Base-by-base conservation (phyloP, 2,329 filamentous ascomycete species). In the Ceratocystis cubensis region DNA sequence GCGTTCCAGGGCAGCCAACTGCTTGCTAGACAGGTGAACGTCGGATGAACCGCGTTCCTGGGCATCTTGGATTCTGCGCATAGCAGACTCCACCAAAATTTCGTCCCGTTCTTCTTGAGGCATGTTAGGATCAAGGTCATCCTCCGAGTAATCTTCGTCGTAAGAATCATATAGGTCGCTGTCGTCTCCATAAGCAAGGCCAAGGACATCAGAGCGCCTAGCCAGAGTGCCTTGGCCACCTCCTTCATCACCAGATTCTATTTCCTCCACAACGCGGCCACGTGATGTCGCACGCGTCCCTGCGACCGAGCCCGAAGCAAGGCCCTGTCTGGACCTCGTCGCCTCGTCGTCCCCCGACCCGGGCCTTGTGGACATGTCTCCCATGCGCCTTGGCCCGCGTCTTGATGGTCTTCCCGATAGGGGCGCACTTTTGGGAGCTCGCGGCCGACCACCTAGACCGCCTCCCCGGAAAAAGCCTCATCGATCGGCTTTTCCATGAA, bases 391-490 rank as follows among this genome's bases (percentile, higher is more conserved):
- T 82, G 84, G 82, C 79, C 82, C 85, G 83, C 86, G 88, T 88
- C 90, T 88, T 84, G 90, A 66, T 68, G 91, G 91, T 96, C 93
- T 96, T 96, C 92, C 93, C 93, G 89, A 92, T 85, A 82, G 87
- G 89, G 92, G 91, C 91, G 88, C 87, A 83, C 78, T 80, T 86
- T 87, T 82, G 84, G 92, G 93, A 96, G 92, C 88, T 94, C 88
- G 94, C 94, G 93, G 93, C 91, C 93, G 94, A 97, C 92, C 92
- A 95, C 84, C 87, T 97, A 99, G 89, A 99, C 94, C 92, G 94
- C 93, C 93, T 99, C 94, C 92, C 95, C 94, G 84, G 93, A 96
- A 96, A 99, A 99, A 96, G 92, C 92, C 92, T 95, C 93, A 87
- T 97, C 94, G 82, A 97, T 96, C 68, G 93, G 93, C 84, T 96